Percentiles rank a stretch among this genome's conserved stretches.
Conservation (phyloP, 148 eudicot species). For the Persicaria tinctoria region DNA sequence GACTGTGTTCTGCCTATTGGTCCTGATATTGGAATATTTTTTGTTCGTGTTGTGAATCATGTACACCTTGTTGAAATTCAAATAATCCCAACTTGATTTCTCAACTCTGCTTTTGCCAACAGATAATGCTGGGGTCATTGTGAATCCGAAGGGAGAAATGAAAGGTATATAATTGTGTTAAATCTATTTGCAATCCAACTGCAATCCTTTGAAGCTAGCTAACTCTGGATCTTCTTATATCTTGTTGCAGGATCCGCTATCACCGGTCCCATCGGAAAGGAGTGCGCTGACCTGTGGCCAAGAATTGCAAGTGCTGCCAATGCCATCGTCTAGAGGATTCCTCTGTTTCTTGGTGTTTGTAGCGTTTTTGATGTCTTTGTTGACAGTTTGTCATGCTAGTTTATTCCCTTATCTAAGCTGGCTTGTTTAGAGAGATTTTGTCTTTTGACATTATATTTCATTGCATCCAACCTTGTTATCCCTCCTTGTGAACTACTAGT, state of each 20-base stretch:
- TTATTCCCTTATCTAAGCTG: not conserved
- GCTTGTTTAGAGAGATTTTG: not conserved
- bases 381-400: not conserved
- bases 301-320: constrained; percentile 15
- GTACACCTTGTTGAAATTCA: not conserved
- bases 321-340: constrained; percentile 8
- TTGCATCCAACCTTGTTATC: not conserved
- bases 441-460: constrained; percentile 4
- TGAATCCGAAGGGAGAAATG: constrained; percentile 14
- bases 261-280: constrained; percentile 15
- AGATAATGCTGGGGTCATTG: constrained; percentile 15
- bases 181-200: not conserved
- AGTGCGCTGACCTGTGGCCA: constrained; percentile 14
- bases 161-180: constrained; percentile 6
- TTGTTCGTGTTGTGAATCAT: too few species aligned
- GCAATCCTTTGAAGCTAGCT: not conserved
- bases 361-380: not conserved
- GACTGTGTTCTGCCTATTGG: not conserved
- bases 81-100: not conserved
- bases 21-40: too few species aligned
- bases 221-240: too few species aligned
- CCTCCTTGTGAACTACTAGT: not conserved
- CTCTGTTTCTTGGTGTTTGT: not conserved
- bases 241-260: constrained; percentile 13
- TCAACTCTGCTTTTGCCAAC: not conserved